phyloP scores from a whole-genome alignment of 345 rosid species.

The Lepidium africanum region DNA sequence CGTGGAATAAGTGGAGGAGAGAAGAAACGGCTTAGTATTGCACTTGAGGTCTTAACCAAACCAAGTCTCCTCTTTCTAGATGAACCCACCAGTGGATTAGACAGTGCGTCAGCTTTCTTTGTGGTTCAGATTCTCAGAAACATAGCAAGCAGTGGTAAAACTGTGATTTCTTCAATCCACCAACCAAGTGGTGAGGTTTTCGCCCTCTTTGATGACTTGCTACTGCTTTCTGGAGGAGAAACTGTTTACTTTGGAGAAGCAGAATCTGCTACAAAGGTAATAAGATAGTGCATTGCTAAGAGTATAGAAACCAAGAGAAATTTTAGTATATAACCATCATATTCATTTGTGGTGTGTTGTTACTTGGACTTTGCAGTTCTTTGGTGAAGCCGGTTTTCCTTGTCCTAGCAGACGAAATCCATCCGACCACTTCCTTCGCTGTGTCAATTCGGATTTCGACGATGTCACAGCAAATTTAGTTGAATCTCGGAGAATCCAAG shows the following conservation, averaged over 20 bases:
- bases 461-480: constrained; percentile 30
- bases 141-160: constrained; percentile 51
- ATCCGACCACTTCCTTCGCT: constrained; percentile 66
- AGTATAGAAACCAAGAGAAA: neutral
- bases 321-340: neutral
- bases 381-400: constrained; percentile 63
- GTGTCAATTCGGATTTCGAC: constrained; percentile 64
- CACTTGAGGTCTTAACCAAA: constrained; percentile 61
- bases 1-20: constrained; percentile 91
- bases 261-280: constrained; percentile 36
- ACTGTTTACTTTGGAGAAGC: constrained; percentile 66
- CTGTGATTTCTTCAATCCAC: constrained; percentile 60
- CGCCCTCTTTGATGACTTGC: constrained; percentile 57
- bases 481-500: constrained; percentile 34
- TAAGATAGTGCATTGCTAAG: neutral
- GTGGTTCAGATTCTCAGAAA: constrained; percentile 52
- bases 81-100: constrained; percentile 82
- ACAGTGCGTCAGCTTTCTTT: constrained; percentile 70
- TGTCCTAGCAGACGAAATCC: constrained; percentile 65
- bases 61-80: constrained; percentile 66
- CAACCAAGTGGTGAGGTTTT: constrained; percentile 84
- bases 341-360: neutral
- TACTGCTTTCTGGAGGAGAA: constrained; percentile 61
- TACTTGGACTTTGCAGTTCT: constrained; percentile 44
- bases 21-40: constrained; percentile 71